Conservation (phyloP, 176 grass and related monocot genomes). For the Aegilops bicornis region DNA sequence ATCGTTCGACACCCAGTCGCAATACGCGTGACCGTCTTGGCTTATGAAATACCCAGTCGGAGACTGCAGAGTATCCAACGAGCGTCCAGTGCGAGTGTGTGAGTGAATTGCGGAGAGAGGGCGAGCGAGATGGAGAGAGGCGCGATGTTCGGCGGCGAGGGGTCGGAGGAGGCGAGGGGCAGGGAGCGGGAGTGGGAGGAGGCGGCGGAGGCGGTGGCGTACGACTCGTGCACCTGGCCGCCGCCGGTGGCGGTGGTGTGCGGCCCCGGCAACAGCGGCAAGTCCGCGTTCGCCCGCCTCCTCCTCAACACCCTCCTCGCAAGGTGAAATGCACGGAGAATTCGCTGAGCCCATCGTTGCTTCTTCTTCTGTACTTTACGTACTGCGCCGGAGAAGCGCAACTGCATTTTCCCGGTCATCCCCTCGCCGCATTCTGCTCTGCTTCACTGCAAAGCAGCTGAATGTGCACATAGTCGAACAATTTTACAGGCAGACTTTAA, state of each 20-base stretch:
- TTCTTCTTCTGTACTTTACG: background rate
- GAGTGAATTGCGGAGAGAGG: background rate
- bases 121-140: background rate
- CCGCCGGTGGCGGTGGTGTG: slow-evolving; percentile 65
- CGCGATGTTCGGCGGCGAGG: background rate
- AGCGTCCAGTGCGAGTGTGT: background rate
- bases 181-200: slow-evolving; percentile 47
- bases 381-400: background rate
- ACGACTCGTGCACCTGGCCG: slow-evolving; percentile 65
- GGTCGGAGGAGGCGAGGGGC: background rate
- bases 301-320: slow-evolving; percentile 64
- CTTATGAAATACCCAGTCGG: background rate
- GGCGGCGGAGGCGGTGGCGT: slow-evolving; percentile 48
- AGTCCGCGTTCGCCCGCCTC: slow-evolving; percentile 65
- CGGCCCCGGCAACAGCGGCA: slow-evolving; percentile 70
- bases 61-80: background rate
- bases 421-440: background rate
- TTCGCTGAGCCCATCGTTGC: background rate
- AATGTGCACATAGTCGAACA: background rate
- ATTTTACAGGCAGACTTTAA: background rate
- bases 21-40: background rate
- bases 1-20: background rate
- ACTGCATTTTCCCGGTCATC: background rate
- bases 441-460: background rate
- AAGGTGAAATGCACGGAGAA: slow-evolving; percentile 23